Base-by-base conservation (phyloP, 495 filamentous ascomycete species). In the Chaetomium cochliodes region DNA sequence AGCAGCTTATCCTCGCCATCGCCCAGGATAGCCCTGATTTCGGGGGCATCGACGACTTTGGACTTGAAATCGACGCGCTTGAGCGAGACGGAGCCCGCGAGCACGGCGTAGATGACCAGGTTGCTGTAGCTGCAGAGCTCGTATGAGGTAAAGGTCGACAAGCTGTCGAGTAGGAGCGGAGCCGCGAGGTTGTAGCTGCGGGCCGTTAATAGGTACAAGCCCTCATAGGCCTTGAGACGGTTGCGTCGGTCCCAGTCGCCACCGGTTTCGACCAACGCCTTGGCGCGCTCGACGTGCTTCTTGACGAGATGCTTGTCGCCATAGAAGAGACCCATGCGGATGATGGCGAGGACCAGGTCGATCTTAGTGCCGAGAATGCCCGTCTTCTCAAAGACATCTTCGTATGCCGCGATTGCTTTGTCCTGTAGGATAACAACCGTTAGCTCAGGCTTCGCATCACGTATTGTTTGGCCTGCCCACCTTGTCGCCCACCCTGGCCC, bases 231-330 rank as follows among this genome's bases (percentile, higher is more conserved):
- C 86, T 98, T 98, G 50, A 98, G 85, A 56, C 94, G 89, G 78
- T 98, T 98, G 73, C 94, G 88, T 30, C 94, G 90, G 77, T 98
- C 94, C 94, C 94, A 98, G 75, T 98, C 94, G 68, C 94, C 94
- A 69, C 94, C 94, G 65, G 86, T 90, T 71, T 98, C 94, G 25
- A 97, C 91, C 33, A 98, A 82, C 18, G 88, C 85, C 80, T 91
- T 90, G 65, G 94, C 94, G 11, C 94, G 88, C 66, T 96, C 92
- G 50, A 98, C 86, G 41, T 89, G 91, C 81, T 96, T 96, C 85
- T 92, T 96, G 60, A 96, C 94, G 22, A 91, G 86, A 41, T 89
- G 67, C 76, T 91, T 90, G 74, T 98, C 94, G 65, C 90, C 91
- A 71, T 96, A 98, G 81, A 98, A 98, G 53, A 98, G 85, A 30